Base-by-base conservation (phyloP, 441 rosid species). In the Populus tomentosa region DNA sequence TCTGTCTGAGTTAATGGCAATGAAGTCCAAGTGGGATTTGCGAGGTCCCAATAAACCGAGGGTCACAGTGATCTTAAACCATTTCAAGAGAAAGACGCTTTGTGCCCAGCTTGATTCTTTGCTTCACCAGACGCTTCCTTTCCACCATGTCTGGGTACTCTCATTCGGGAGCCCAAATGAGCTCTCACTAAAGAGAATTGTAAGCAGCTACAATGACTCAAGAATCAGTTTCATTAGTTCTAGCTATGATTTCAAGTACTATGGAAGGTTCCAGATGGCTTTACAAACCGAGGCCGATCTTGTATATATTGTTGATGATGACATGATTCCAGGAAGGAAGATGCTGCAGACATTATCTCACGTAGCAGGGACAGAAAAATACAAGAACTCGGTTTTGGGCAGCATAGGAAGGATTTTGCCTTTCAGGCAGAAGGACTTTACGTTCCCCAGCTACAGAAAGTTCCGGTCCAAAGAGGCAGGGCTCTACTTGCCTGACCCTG, bases 341-440 rank as follows among this genome's bases (percentile, higher is more conserved):
- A 95, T 95, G 98, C 84, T 95, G 32, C 93, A 95, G 87, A 92
- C 94, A 78, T 86, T 95, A 59, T 83, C 99, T 0, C 99, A 95
- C 23, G 94, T 92, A 18, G 95, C 97, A n/a, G 99, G 99, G 28
- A 95, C 98, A 0, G 90, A 92, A 6, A 95, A 95, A 89, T 95
- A 95, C 73, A 82, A 85, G 87, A 95, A 94, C 82, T 89, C 99
- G 0, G 98, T 95, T 32, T 67, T 95, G 72, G 99, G 99, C 23
- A 95, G 98, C 81, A 95, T 95, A 7, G 99, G 99, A 13, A 80
- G 98, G 84, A 94, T 95, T 21, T 80, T 95, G 81, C 99, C 99
- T 10, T 95, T 94, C 73, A 84, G 97, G 84, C 97, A 95, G 66
- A 95, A 87, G 80, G 99, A 95, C 75, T 92, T 92, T 26, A 94